A percentile compares a stretch with the other conserved stretches of the same genome.
Evolutionary conservation across 352 stramenopile species (phyloP).

Genomic region (Pythium rhizo-oryzae): DNA sequence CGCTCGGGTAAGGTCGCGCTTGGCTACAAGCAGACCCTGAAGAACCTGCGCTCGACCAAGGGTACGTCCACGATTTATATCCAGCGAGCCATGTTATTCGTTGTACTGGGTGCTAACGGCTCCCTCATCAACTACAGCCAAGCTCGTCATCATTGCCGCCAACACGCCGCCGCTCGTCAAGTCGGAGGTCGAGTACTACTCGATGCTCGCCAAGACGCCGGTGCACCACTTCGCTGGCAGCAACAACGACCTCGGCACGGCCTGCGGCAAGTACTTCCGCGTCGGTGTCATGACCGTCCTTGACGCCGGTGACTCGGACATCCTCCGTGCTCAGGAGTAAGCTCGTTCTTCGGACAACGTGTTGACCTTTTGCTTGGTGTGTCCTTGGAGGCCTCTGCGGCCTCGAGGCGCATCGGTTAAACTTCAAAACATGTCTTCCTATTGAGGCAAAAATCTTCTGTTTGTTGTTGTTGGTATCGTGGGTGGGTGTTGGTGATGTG

Average conservation of each 20-base stretch:
- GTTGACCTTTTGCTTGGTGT: not conserved
- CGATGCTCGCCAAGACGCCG: constrained; percentile 98
- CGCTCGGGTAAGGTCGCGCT: constrained; percentile 98
- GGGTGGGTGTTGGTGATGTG: too few relatives aligned
- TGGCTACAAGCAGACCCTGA: constrained; percentile 99
- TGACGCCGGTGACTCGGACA: constrained; percentile 99
- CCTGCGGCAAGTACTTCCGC: constrained; percentile 99
- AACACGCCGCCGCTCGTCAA: constrained; percentile 99
- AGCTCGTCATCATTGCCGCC: constrained; percentile 97
- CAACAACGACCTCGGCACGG: constrained; percentile 99
- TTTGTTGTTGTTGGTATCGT: too few relatives aligned
- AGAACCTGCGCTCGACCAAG: constrained; percentile 96
- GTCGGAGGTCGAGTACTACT: constrained; percentile 99
- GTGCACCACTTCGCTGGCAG: constrained; percentile 99
- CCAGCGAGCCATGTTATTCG: not conserved
- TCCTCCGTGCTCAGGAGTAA: constrained; percentile 87
- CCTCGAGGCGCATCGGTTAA: constrained; percentile 6
- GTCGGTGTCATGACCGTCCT: constrained; percentile 96
- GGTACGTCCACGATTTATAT: constrained; percentile 35
- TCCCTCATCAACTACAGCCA: constrained; percentile 54
- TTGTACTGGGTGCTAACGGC: too few relatives aligned
- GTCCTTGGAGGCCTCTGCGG: not conserved
- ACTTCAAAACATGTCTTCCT: constrained; percentile 12
- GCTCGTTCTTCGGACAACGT: constrained; percentile 10
- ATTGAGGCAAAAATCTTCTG: constrained; percentile 17